A percentile compares a stretch with the other conserved stretches of the same genome.
These are phyloP conservation scores for Cardamine resedifolia DNA, from an alignment of 345 rosid genomes.

Conservation along the genomic window DNA sequence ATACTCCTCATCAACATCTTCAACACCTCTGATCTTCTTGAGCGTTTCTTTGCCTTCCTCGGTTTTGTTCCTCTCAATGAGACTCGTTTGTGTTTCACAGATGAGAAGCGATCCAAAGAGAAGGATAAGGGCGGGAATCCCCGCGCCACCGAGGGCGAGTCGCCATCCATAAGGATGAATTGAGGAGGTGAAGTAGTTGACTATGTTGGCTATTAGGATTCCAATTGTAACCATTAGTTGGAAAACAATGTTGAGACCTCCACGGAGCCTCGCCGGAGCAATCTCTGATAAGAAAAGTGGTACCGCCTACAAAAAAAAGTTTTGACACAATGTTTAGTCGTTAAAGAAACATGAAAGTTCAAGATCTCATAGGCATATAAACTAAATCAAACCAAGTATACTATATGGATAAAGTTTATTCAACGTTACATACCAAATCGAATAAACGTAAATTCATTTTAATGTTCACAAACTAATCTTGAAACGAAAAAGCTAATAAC, in stretches of 20 bases:
- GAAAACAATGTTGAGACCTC: constrained; percentile 65
- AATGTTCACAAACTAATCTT: neutral
- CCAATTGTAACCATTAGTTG: constrained; percentile 63
- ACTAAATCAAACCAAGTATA: neutral
- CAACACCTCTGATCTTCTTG: constrained; percentile 53
- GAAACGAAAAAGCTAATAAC: neutral
- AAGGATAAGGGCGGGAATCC: constrained; percentile 47
- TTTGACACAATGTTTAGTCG: neutral
- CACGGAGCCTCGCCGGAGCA: constrained; percentile 52
- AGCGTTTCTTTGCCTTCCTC: constrained; percentile 48
- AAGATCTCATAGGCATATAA: neutral
- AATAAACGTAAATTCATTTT: neutral
- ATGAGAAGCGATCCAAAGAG: constrained; percentile 54
- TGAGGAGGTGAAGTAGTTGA: constrained; percentile 46
- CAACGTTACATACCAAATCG: neutral
- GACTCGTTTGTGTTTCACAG: constrained; percentile 61
- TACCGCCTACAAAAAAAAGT: constrained; percentile 45
- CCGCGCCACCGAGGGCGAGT: constrained; percentile 49
- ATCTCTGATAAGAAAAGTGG: constrained; percentile 71
- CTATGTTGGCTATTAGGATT: constrained; percentile 50
- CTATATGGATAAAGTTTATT: neutral
- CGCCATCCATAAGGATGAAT: constrained; percentile 58
- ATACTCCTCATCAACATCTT: constrained; percentile 47
- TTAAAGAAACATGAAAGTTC: neutral
- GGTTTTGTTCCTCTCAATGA: constrained; percentile 46